Evolutionary conservation across 257 asterid species (phyloP), one percentile per base, ranked within the genome.

Genomic region (Cruciata laevipes): DNA sequence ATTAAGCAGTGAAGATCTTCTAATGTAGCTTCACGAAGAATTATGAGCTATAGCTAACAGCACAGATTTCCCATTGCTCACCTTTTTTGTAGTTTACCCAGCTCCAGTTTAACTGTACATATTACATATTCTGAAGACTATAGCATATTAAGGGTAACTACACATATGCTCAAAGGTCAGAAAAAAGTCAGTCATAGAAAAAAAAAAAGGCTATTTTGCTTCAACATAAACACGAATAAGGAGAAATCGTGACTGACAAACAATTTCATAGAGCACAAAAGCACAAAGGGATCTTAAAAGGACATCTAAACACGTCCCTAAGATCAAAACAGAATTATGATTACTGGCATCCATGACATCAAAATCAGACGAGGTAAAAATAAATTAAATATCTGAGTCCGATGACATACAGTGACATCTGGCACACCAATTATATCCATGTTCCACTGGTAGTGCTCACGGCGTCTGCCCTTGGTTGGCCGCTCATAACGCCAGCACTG

Each of bases 401-500:
- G 67, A 63, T 27, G 55, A 72, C 89, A 76, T 85, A 94, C 97
- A 24, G 85, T 79, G 68, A 90, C 92, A 85, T 72, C 84, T 69
- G 97, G 83, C 20, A 90, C 95, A 71, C 97, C 99, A 80, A 90
- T 84, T 70, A 88, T 88, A 79, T 93, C 99, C 99, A 93, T 93
- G 81, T 94, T 94, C 99, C 97, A 94, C 40, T 94, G 99, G 76
- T 88, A 94, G 81, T 90, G 96, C 76, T 94, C 97, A 71, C 96
- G 95, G 30, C 97, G 91, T 44, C 97, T 89, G 44, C 99, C 99
- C 82, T 96, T 82, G 55, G 99, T 90, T 96, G 91, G 91, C 74
- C 99, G 79, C 70, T 94, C 99, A 79, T 94, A 94, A 52, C 99
- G 89, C 97, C 99, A 90, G 85, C 99, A 94, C 83, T 90, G 99